Evolutionary conservation across 345 rosid genomes (phyloP).

Genomic region (Sonneratia caseolaris): DNA sequence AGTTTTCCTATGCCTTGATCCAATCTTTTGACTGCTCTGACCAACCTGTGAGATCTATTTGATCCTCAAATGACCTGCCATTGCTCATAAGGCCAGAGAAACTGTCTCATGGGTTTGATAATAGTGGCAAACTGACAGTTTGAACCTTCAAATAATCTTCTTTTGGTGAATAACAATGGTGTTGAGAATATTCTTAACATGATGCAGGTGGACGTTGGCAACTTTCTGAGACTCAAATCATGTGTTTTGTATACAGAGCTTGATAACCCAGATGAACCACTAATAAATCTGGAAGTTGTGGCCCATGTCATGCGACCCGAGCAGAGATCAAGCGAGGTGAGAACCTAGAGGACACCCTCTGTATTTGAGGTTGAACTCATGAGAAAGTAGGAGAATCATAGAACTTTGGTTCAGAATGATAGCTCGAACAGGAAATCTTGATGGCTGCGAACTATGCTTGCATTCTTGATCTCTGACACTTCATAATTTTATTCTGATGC

Average conservation of each 20-base stretch:
- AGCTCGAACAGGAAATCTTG: not conserved
- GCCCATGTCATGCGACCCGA: conserved; percentile 81
- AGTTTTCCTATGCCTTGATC: too few species aligned
- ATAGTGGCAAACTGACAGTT: too few species aligned
- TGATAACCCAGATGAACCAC: conserved; percentile 38
- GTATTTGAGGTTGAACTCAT: not conserved
- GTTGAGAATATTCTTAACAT: not conserved
- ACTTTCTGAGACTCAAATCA: conserved; percentile 79
- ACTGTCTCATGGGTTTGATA: too few species aligned
- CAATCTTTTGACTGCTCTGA: too few species aligned
- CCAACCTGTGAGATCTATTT: too few species aligned
- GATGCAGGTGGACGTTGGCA: conserved; percentile 73
- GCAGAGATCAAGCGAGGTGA: conserved; percentile 65
- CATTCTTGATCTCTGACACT: not conserved
- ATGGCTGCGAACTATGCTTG: not conserved
- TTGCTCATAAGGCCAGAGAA: too few species aligned
- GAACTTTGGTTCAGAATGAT: not conserved
- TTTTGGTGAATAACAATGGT: not conserved
- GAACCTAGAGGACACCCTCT: not conserved
- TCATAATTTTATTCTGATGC: not conserved
- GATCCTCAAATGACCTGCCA: too few species aligned
- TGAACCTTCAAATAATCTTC: too few species aligned
- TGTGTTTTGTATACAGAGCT: conserved; percentile 67
- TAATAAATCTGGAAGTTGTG: conserved; percentile 66
- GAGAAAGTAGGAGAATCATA: not conserved